A percentile compares a stretch with the other conserved stretches of the same genome.
Evolutionary conservation across 2,329 filamentous ascomycete genomes (phyloP).

Genomic region (Venturiaceae sp.): DNA sequence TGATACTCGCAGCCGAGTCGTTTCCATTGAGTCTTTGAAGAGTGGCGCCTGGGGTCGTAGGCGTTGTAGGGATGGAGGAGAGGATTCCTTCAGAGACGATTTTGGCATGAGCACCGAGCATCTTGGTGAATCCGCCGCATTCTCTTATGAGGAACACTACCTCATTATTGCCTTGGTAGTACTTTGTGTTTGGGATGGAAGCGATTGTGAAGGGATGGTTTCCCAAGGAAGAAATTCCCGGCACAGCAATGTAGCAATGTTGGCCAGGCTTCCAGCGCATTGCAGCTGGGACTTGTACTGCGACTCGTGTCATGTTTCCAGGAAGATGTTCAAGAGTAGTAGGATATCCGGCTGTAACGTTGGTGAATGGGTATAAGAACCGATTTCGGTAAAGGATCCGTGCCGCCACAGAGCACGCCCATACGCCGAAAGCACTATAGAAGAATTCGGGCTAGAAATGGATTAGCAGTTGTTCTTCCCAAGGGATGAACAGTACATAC

Average conservation of each 20-base stretch:
- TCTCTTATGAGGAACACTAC: slow-evolving; percentile 5
- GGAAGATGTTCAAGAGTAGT: slow-evolving; percentile 13
- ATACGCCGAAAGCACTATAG: slow-evolving; percentile 16
- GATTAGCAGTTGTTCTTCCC: background rate
- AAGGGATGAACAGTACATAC: too few relatives aligned
- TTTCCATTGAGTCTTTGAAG: background rate
- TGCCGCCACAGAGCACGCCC: slow-evolving; percentile 11
- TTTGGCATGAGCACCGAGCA: slow-evolving; percentile 1
- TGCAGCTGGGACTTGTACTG: background rate
- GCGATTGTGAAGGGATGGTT: slow-evolving; percentile 9
- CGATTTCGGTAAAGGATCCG: slow-evolving; percentile 13
- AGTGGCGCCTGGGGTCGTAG: background rate
- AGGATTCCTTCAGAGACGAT: background rate
- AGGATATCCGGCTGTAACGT: slow-evolving; percentile 13
- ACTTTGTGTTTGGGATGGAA: background rate
- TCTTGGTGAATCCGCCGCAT: slow-evolving; percentile 8
- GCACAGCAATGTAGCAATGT: slow-evolving; percentile 8
- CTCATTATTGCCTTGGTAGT: background rate
- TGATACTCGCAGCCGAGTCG: background rate
- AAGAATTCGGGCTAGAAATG: slow-evolving; percentile 15
- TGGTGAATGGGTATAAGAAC: slow-evolving; percentile 8
- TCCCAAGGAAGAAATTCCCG: slow-evolving; percentile 1
- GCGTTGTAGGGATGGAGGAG: background rate
- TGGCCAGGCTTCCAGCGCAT: slow-evolving; percentile 7
- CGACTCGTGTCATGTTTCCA: slow-evolving; percentile 13